Evolutionary conservation across 306 rosid genomes (phyloP), one percentile per base, ranked within the genome.

Genomic region (Rosa persica): DNA sequence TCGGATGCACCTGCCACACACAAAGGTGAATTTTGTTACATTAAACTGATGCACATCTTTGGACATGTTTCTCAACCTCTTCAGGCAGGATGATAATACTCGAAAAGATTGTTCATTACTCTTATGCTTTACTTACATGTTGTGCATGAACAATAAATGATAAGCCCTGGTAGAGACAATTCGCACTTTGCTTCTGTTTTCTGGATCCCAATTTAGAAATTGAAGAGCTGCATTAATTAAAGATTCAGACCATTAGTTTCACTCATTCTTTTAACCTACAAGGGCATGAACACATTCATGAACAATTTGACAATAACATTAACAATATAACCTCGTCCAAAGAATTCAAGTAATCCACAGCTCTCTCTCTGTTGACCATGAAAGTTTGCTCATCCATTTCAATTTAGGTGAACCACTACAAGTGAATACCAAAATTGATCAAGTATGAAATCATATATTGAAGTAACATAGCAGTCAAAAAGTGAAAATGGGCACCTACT

Each of bases 381-480:
- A 91, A 93, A 9, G 88, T 84, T 4, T 93, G 86, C 85, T 86
- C 96, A 48, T 91, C 96, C 93, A 93, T 93, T 86, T 93, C 98
- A 49, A 93, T 91, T 93, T 93, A 3, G 98, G 96, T 70, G 98
- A 93, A 46, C 98, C 98, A 88, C 98, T 93, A 68, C n/a, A 23
- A 1, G 34, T 42, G 67, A 6, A 12, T 2, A 58, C 54, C 57
- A 43, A 27, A 2, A 15, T 25, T 19, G 39, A 36, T 65, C 46
- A 65, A 19, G 2, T 16, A 23, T 67, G 58, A 2, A 20, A 54
- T 54, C 60, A 13, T 12, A 23, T 70, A 47, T 40, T 11, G 8
- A 20, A 20, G 60, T 54, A 54, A 25, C 1, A 12, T 20, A 16
- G 5, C 36, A 57, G 12, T 44, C 6, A 8, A 55, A 74, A 57